Evolutionary conservation across 495 filamentous ascomycete species (phyloP), one percentile per base, ranked within the genome.

Genomic region (Penicillium daleae): DNA sequence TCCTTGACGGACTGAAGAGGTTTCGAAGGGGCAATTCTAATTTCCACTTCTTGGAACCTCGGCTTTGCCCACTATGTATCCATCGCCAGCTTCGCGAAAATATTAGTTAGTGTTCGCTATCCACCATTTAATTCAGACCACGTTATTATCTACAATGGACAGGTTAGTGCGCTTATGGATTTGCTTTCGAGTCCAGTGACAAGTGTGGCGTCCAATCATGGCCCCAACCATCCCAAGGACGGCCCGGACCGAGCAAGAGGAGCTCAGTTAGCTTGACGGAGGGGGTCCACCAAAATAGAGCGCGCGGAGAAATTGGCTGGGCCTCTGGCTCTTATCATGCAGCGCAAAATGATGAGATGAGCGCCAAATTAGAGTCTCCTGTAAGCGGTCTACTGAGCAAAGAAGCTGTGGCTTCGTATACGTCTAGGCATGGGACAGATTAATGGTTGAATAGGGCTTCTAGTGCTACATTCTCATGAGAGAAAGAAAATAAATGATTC

Each of bases 291-390:
- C 32, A 31, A 2, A 29, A 15, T 52, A n/a, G 54, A 39, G 37
- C 19, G 54, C 6, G 42, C 22, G 54, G n/a, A n/a, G n/a, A n/a
- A n/a, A 56, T 7, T 42, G n/a, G 54, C 33, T 27, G 19, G 54
- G 54, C 54, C 27, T 56, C 42, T 56, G 54, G 27, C 54, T 39
- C 21, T 42, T 54, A 54, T 54, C 51, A 21, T 54, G 46, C 24
- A 24, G 46, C 26, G 46, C 24, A 50, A 50, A 12, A 17, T 29
- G 46, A 50, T 27, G 13, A 27, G 17, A 49, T 29, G 46, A 50
- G 29, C 9, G 24, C 13, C n/a, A 3, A 21, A 19, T 52, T 52
- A 52, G 26, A 52, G 49, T 50, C 2, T 13, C 26, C 48, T 32
- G 29, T 35, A 54, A 22, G 51, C 51, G n/a, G 12, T 50, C 46